Conservation (phyloP, 495 filamentous ascomycete species). For the Delitschia confertaspora region DNA sequence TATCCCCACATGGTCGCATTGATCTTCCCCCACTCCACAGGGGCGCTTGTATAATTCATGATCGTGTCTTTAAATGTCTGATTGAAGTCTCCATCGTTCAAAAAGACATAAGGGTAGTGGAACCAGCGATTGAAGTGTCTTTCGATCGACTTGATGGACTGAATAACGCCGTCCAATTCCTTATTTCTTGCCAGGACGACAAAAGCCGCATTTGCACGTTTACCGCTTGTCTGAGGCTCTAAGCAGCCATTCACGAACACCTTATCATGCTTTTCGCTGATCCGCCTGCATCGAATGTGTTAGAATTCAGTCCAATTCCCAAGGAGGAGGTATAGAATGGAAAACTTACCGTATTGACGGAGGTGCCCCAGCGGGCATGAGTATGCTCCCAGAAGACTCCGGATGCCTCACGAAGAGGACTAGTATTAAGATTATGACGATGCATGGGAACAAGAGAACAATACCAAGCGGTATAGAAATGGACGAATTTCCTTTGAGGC, state of each 20-base stretch:
- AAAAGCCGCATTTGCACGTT: constrained; percentile 85
- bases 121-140: constrained; percentile 99
- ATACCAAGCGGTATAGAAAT: constrained; percentile 90
- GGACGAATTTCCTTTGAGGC: constrained; percentile 86
- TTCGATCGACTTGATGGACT: constrained; percentile 96
- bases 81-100: constrained; percentile 97
- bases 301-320: no score
- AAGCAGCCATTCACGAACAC: constrained; percentile 89
- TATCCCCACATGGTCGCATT: constrained; percentile 88
- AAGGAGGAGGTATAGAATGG: background rate
- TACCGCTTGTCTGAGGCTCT: constrained; percentile 56
- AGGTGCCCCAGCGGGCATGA: constrained; percentile 84
- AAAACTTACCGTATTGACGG: constrained; percentile 75
- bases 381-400: constrained; percentile 65
- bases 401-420: constrained; percentile 86
- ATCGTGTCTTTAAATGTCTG: constrained; percentile 82
- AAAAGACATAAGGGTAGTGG: constrained; percentile 96
- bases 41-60: constrained; percentile 74
- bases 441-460: constrained; percentile 84
- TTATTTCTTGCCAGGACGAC: constrained; percentile 95
- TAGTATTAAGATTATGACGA: constrained; percentile 84
- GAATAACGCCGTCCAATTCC: constrained; percentile 89
- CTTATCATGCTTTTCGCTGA: constrained; percentile 94
- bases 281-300: constrained; percentile 55
- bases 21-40: constrained; percentile 92